These are phyloP conservation scores for Aspergillus ochraceoroseus DNA, from an alignment of 2,329 filamentous ascomycete genomes.

Conservation along the genomic window DNA sequence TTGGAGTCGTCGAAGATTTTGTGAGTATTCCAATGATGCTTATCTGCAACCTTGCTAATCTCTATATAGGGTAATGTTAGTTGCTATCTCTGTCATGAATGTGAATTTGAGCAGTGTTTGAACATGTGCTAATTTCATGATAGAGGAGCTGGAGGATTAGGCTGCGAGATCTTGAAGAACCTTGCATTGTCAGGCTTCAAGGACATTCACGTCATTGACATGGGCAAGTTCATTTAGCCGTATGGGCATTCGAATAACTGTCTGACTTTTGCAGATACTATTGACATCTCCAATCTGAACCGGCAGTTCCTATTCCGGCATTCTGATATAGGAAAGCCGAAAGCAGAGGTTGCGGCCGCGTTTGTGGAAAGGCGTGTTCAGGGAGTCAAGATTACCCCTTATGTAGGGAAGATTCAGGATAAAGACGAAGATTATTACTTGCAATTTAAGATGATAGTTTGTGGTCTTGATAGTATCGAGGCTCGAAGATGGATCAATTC, in stretches of 20 bases:
- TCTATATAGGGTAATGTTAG: slow-evolving; percentile 50
- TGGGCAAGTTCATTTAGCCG: slow-evolving; percentile 58
- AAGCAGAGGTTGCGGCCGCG: slow-evolving; percentile 84
- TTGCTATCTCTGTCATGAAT: slow-evolving; percentile 18
- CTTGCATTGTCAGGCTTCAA: slow-evolving; percentile 92
- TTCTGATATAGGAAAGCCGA: slow-evolving; percentile 84
- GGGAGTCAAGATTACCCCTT: slow-evolving; percentile 86
- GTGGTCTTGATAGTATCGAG: slow-evolving; percentile 93
- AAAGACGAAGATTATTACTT: slow-evolving; percentile 95
- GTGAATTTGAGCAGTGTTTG: slow-evolving; percentile 26
- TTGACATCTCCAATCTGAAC: slow-evolving; percentile 97
- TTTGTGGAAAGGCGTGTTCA: slow-evolving; percentile 89
- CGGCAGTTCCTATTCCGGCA: slow-evolving; percentile 94
- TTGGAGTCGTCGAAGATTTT: slow-evolving; percentile 70
- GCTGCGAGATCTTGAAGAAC: slow-evolving; percentile 95
- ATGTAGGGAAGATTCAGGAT: slow-evolving; percentile 93
- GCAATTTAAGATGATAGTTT: slow-evolving; percentile 91
- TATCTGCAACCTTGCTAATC: slow-evolving; percentile 20
- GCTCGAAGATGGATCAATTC: slow-evolving; percentile 98
- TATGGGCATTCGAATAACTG: background rate
- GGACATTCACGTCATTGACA: slow-evolving; percentile 97
- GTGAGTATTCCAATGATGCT: slow-evolving; percentile 45
- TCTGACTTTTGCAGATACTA: slow-evolving; percentile 65
- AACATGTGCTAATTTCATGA: slow-evolving; percentile 11
- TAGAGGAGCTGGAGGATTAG: slow-evolving; percentile 87